These are phyloP conservation scores for Trifolium subterraneum DNA, from an alignment of 306 rosid species.

Conservation along the genomic window DNA sequence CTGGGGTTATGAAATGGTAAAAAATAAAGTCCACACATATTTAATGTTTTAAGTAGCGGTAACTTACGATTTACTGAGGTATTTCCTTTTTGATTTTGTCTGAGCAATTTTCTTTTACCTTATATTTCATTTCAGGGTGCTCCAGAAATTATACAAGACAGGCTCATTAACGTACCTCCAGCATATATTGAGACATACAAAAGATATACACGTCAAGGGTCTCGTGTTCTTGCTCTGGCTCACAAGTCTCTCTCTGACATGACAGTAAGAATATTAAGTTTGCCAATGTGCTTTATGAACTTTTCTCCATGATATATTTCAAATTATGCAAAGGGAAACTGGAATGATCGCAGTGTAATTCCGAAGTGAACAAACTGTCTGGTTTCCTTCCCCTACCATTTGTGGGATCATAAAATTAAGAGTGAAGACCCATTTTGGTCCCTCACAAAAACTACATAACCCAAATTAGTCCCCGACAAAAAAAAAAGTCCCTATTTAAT, in stretches of 20 bases:
- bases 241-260: slow-evolving; percentile 90
- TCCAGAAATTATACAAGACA: slow-evolving; percentile 93
- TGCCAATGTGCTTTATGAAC: not conserved
- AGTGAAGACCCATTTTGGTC: too few relatives aligned
- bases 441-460: too few relatives aligned
- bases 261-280: slow-evolving; percentile 74
- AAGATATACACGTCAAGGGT: slow-evolving; percentile 93
- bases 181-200: slow-evolving; percentile 87
- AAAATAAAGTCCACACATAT: slow-evolving; percentile 19
- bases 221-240: slow-evolving; percentile 98
- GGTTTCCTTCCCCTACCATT: slow-evolving; percentile 12
- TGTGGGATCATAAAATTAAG: slow-evolving; percentile 3
- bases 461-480: too few relatives aligned
- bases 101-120: slow-evolving; percentile 8
- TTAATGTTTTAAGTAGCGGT: slow-evolving; percentile 1
- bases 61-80: slow-evolving; percentile 9
- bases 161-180: slow-evolving; percentile 78
- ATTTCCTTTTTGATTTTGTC: slow-evolving; percentile 33
- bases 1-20: not conserved
- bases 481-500: too few relatives aligned
- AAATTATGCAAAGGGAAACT: slow-evolving; percentile 4
- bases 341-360: not conserved
- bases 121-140: slow-evolving; percentile 84
- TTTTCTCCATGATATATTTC: slow-evolving; percentile 16
- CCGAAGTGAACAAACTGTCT: slow-evolving; percentile 10